Evolutionary conservation across 1,139 yeast species (phyloP).

Genomic region (Yamadazyma songkhlaensis): DNA sequence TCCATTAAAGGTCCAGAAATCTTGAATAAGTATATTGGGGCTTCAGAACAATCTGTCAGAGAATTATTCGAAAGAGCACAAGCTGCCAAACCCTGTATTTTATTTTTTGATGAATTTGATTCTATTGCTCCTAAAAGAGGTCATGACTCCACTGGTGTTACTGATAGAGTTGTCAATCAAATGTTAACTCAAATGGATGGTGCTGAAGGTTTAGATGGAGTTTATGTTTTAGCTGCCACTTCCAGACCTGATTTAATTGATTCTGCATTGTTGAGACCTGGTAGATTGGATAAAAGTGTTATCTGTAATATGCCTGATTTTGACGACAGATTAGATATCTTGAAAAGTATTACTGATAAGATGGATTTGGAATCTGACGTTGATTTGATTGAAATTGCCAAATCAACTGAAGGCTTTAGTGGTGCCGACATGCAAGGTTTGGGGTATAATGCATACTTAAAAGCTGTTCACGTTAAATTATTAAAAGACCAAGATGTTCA

Average conservation of each 20-base stretch:
- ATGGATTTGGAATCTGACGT: conserved; percentile 54
- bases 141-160: conserved; percentile 96
- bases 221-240: conserved; percentile 94
- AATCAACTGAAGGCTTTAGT: conserved; percentile 69
- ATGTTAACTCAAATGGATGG: conserved; percentile 99
- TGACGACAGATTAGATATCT: conserved; percentile 72
- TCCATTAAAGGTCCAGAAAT: conserved; percentile 97
- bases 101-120: conserved; percentile 95
- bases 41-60: conserved; percentile 91
- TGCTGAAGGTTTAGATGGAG: conserved; percentile 97
- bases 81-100: conserved; percentile 89
- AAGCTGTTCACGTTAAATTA: conserved; percentile 80
- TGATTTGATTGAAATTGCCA: conserved; percentile 55
- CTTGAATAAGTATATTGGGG: conserved; percentile 93
- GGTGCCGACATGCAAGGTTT: conserved; percentile 96
- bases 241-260: conserved; percentile 94
- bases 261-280: conserved; percentile 92
- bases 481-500: conserved; percentile 35
- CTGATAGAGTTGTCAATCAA: conserved; percentile 96
- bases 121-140: conserved; percentile 98
- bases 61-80: conserved; percentile 93
- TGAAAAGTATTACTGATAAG: conserved; percentile 57
- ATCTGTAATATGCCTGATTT: conserved; percentile 82
- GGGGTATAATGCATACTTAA: conserved; percentile 86
- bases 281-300: conserved; percentile 89